Percentiles rank a stretch among this genome's conserved stretches.
Evolutionary conservation across 2,329 filamentous ascomycete genomes (phyloP).

Genomic region (Phyllosticta citribraziliensis): DNA sequence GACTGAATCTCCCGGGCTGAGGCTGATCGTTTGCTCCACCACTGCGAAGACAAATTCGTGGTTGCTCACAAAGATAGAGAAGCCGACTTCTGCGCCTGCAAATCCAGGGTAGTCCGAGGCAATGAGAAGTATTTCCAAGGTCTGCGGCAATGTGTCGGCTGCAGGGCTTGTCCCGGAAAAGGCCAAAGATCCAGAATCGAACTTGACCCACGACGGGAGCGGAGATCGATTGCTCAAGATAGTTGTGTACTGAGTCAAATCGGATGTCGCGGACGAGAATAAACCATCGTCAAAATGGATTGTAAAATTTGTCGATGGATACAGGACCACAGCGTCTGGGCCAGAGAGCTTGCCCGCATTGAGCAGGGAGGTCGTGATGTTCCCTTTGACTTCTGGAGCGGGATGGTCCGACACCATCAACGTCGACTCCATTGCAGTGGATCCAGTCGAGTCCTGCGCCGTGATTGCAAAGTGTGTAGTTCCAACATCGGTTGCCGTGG

Average conservation of each 20-base stretch:
- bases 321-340: conserved; percentile 45
- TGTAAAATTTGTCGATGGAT: conserved; percentile 25
- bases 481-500: conserved; percentile 47
- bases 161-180: conserved; percentile 63
- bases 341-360: conserved; percentile 48
- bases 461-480: conserved; percentile 55
- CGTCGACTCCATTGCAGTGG: conserved; percentile 52
- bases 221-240: conserved; percentile 69
- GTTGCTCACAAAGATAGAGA: conserved; percentile 62
- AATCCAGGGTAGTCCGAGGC: conserved; percentile 76
- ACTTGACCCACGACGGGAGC: conserved; percentile 75
- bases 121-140: conserved; percentile 61
- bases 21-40: conserved; percentile 24
- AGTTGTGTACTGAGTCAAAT: conserved; percentile 60
- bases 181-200: conserved; percentile 51
- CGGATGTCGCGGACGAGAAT: conserved; percentile 36
- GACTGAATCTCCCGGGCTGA: conserved; percentile 23
- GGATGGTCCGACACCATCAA: conserved; percentile 56
- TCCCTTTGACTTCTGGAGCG: conserved; percentile 45
- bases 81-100: conserved; percentile 53
- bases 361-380: conserved; percentile 49
- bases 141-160: conserved; percentile 52
- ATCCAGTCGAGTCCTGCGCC: conserved; percentile 58
- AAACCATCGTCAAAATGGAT: conserved; percentile 51
- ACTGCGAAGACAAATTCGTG: conserved; percentile 59